A percentile compares a stretch with the other conserved stretches of the same genome.
These are phyloP conservation scores for Ogataea kodamae DNA, from an alignment of 805 yeast species.

Conservation along the genomic window DNA sequence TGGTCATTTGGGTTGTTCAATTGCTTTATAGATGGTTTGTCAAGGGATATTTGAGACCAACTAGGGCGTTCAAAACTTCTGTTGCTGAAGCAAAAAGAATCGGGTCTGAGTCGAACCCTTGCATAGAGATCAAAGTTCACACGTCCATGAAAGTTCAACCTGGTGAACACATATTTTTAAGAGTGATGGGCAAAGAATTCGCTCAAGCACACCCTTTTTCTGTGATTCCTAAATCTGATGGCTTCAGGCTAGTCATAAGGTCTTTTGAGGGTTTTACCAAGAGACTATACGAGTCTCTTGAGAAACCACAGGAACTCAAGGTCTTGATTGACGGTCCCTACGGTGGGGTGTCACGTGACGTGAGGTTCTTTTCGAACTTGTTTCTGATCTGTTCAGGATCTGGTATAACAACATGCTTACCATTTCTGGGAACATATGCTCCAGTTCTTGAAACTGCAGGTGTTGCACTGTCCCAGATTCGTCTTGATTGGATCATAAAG, in stretches of 20 bases:
- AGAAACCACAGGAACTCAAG: conserved; percentile 26
- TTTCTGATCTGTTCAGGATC: conserved; percentile 45
- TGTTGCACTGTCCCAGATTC: conserved; percentile 28
- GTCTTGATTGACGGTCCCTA: conserved; percentile 56
- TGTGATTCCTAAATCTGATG: conserved; percentile 35
- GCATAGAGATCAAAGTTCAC: conserved; percentile 36
- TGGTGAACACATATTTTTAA: conserved; percentile 53
- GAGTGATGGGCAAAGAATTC: conserved; percentile 42
- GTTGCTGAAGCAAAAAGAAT: conserved; percentile 25
- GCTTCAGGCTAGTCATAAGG: conserved; percentile 42
- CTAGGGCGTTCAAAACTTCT: conserved; percentile 34
- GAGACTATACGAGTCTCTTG: conserved; percentile 28
- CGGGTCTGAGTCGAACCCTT: conserved; percentile 30
- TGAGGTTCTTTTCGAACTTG: conserved; percentile 42
- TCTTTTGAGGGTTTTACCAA: conserved; percentile 47
- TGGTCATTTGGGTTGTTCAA: conserved; percentile 51
- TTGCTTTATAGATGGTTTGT: conserved; percentile 42
- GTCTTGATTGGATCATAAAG: conserved; percentile 45
- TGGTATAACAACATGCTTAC: conserved; percentile 49
- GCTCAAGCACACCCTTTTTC: conserved; percentile 59
- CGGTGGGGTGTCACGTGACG: conserved; percentile 49
- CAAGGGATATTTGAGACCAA: conserved; percentile 46
- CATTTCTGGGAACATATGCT: conserved; percentile 35
- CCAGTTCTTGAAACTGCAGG: conserved; percentile 19
- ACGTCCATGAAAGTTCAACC: conserved; percentile 43